phyloP scores from a whole-genome alignment of 1,284 basidiomycete species.

The Cerioporus squamosus region DNA sequence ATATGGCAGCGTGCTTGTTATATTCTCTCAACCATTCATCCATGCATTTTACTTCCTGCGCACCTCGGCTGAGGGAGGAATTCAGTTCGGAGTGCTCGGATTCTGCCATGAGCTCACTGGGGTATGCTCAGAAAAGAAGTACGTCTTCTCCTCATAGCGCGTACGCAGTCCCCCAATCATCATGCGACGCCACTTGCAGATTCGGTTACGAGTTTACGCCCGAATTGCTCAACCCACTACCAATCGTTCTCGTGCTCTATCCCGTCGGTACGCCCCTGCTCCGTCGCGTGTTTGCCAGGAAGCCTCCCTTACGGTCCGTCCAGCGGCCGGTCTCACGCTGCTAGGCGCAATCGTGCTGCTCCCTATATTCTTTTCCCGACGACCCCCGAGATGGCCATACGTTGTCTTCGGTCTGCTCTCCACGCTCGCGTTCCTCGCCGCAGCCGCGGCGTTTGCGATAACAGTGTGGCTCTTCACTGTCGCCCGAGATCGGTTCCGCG shows the following conservation, averaged over 20 bases:
- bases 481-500: slow-evolving; percentile 27
- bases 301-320: neutral
- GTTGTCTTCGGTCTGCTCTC: slow-evolving; percentile 31
- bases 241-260: slow-evolving; percentile 31
- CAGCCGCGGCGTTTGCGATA: slow-evolving; percentile 31
- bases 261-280: slow-evolving; percentile 31
- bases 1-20: slow-evolving; percentile 34
- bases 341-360: slow-evolving; percentile 27
- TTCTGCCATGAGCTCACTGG: slow-evolving; percentile 29
- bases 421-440: slow-evolving; percentile 27
- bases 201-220: slow-evolving; percentile 32
- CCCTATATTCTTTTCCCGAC: slow-evolving; percentile 28
- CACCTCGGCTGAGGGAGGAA: slow-evolving; percentile 27
- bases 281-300: neutral
- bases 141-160: slow-evolving; percentile 6
- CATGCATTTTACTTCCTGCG: slow-evolving; percentile 35
- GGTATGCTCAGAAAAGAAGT: slow-evolving; percentile 29
- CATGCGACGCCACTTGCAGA: slow-evolving; percentile 12
- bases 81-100: slow-evolving; percentile 35
- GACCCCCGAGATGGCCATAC: slow-evolving; percentile 27
- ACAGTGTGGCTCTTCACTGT: slow-evolving; percentile 33
- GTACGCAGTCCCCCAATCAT: neutral
- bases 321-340: slow-evolving; percentile 33
- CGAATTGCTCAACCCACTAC: slow-evolving; percentile 28
- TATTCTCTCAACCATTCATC: slow-evolving; percentile 36